These are phyloP conservation scores for Solanum chacoense DNA, from an alignment of 305 asterid species.

Conservation along the genomic window DNA sequence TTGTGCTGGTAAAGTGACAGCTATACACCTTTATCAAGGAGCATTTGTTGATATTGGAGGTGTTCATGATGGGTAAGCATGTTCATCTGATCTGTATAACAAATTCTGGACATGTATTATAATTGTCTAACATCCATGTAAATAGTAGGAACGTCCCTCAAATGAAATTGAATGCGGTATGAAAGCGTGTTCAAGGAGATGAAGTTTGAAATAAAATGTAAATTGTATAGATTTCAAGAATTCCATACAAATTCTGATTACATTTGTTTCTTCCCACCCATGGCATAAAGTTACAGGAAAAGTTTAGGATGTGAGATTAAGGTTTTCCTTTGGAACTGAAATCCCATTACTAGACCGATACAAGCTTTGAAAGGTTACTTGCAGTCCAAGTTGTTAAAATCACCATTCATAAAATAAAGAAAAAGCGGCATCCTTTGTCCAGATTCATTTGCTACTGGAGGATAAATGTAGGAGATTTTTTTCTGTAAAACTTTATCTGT, in stretches of 20 bases:
- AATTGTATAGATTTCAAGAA: background rate
- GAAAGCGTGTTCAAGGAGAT: background rate
- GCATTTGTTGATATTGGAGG: conserved; percentile 98
- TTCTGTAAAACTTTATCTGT: background rate
- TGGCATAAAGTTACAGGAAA: background rate
- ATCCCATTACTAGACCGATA: background rate
- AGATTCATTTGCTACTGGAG: background rate
- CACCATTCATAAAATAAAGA: background rate
- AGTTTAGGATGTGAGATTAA: background rate
- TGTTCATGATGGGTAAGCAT: conserved; percentile 83
- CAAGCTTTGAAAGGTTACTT: background rate
- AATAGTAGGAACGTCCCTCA: background rate
- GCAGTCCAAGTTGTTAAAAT: background rate
- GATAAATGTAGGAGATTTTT: background rate
- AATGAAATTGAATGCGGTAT: background rate
- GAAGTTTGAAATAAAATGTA: background rate
- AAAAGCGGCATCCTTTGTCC: background rate
- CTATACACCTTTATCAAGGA: conserved; percentile 92
- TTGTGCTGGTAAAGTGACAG: conserved; percentile 88
- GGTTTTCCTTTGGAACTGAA: background rate
- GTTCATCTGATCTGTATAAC: background rate
- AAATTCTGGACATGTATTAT: background rate
- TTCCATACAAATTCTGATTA: background rate
- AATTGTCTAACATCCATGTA: background rate
- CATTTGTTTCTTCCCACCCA: background rate